Evolutionary conservation across 2,329 filamentous ascomycete species (phyloP), one percentile per base, ranked within the genome.

Genomic region (Alternaria solani): DNA sequence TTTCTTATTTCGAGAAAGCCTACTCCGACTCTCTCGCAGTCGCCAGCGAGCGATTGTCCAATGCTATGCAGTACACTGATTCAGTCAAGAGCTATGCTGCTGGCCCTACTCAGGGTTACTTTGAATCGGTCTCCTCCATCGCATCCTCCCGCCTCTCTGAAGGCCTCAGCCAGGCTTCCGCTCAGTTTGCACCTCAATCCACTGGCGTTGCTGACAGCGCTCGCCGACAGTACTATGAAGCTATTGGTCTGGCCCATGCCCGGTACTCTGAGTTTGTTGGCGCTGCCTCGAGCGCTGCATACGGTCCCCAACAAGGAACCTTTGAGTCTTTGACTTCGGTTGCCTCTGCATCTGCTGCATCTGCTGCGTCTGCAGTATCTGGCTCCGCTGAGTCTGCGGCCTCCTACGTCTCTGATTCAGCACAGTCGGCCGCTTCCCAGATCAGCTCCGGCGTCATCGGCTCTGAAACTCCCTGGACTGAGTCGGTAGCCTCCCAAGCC

Each of bases 201-300:
- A 88, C 89, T 1, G 80, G 81, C 28, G 81, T 83, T 75, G 65
- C 89, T 81, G 77, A 89, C 79, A 82, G 86, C 83, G 79, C 87
- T 81, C 74, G 87, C 83, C 74, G 89, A 84, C 81, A 90, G 58
- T 94, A 94, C 77, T 94, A 93, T 68, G 90, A 92, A 64, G 91
- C 89, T 11, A 78, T 95, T 25, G 92, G 92, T 28, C 78, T 92
- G 44, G 92, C 93, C 1, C 90, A 96, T 70, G 91, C 89, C 43
- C 87, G 89, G 38, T 95, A 95, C 76, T 88, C 89, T 5, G 89
- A 89, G 51, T 94, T 95, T 71, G 66, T 95, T 2, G 84, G 84
- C 12, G 88, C 89, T 5, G 92, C 91, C 7, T 92, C 90, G 9
- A 88, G 86, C 36, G 91, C 89, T 20, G 82, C 92, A 41, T 89